Conservation (phyloP, 2,329 filamentous ascomycete genomes). For the Thelonectria blattea region DNA sequence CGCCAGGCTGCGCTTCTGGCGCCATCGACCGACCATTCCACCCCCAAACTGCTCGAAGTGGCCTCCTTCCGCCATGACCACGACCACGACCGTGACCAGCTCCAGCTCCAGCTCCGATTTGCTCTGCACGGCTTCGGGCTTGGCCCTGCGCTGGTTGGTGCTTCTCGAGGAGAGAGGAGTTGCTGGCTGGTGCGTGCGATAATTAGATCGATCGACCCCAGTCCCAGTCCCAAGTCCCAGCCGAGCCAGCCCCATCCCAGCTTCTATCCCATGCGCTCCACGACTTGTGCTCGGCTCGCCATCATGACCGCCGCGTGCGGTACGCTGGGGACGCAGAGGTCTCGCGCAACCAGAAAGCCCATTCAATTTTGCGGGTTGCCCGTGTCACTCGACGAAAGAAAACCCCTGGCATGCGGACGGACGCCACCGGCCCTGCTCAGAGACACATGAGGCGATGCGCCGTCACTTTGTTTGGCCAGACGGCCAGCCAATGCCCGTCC, state of each 20-base stretch:
- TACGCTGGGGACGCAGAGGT: background rate
- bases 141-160: background rate
- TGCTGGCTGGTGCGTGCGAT: background rate
- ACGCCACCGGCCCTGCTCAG: conserved; percentile 18
- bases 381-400: background rate
- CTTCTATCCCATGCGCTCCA: background rate
- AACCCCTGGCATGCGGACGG: conserved; percentile 5
- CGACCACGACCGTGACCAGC: background rate
- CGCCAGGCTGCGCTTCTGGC: conserved; percentile 5
- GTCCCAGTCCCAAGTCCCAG: conserved; percentile 4
- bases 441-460: conserved; percentile 14
- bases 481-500: conserved; percentile 18
- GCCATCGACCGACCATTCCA: conserved; percentile 1
- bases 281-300: conserved; percentile 3
- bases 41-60: conserved; percentile 1
- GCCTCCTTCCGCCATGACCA: background rate
- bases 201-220: conserved; percentile 8
- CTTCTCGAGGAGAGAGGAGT: background rate
- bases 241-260: conserved; percentile 3
- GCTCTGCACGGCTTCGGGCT: conserved; percentile 6
- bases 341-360: background rate
- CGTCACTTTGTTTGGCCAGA: conserved; percentile 23
- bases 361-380: background rate
- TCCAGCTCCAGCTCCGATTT: background rate
- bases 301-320: background rate